Evolutionary conservation across 176 grass and related monocot species (phyloP), one percentile per base, ranked within the genome.

Genomic region (Aegilops bicornis): DNA sequence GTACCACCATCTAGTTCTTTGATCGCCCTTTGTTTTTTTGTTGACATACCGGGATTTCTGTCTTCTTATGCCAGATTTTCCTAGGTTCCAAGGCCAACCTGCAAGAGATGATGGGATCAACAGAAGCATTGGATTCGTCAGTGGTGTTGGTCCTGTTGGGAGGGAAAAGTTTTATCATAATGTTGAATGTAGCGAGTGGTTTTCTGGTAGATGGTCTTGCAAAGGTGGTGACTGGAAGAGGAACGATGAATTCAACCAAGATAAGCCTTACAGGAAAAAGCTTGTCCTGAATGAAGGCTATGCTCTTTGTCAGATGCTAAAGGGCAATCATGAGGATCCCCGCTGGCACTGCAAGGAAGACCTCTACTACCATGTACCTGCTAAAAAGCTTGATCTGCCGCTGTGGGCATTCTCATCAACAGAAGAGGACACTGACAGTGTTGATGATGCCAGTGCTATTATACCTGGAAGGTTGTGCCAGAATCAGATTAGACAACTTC

Each of bases 211-310:
- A 76, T 94, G 91, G 92, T 88, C 88, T 83, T 99, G 92, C 88
- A 90, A 90, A 96, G 92, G 97, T 64, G 97, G 97, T 85, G 97
- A 99, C 83, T 99, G 97, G 97, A 96, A 88, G 85, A 91, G 92
- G 89, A 94, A 96, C 29, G 93, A 96, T 65, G 97, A 99, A 73
- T 83, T 79, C 77, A 76, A 78, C 83, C 93, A 89, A 89, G 93
- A 95, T 47, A 92, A 72, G 81, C 87, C 81, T 48, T 91, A 80
- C 73, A 96, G 90, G 64, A 92, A 90, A 61, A 99, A 94, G 80
- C 69, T 94, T 92, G 91, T 96, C 76, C 84, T 96, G 15, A 96
- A 96, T 89, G 97, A 96, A 83, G 92, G 97, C 22, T 99, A 83
- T 85, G 87, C 90, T 85, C 82, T 96, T 83, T 94, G 92, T 91